These are phyloP conservation scores for Zhuliangozyma blackwelliae DNA, from an alignment of 1,139 yeast genomes.

Conservation along the genomic window DNA sequence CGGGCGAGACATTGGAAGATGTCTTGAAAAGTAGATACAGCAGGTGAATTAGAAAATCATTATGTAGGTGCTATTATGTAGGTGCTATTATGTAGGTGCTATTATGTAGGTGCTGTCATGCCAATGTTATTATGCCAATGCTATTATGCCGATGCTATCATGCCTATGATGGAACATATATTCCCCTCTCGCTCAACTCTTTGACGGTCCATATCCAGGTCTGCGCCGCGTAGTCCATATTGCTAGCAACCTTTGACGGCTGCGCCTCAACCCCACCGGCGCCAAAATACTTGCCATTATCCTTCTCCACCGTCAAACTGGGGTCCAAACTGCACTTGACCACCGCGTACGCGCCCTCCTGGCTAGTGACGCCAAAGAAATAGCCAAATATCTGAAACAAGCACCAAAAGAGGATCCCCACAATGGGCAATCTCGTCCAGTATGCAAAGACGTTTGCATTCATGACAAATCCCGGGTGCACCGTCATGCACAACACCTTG, in stretches of 20 bases:
- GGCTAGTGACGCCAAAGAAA: constrained; percentile 66
- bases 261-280: constrained; percentile 53
- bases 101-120: not conserved
- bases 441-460: constrained; percentile 70
- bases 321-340: constrained; percentile 61
- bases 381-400: constrained; percentile 63
- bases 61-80: not conserved
- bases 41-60: not conserved
- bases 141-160: not conserved
- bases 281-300: constrained; percentile 66
- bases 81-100: too few species aligned
- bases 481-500: constrained; percentile 56
- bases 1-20: constrained; percentile 6
- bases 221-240: constrained; percentile 59
- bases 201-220: constrained; percentile 85
- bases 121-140: not conserved
- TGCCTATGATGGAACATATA: not conserved
- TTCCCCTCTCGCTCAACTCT: constrained; percentile 50
- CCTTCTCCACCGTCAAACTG: constrained; percentile 43
- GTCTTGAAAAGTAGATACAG: constrained; percentile 3
- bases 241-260: constrained; percentile 57
- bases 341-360: constrained; percentile 68
- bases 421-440: constrained; percentile 72
- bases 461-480: constrained; percentile 86
- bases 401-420: constrained; percentile 70